These are phyloP conservation scores for Jaenimonas drosophilae DNA, from an alignment of 208 protist genomes.

Conservation along the genomic window DNA sequence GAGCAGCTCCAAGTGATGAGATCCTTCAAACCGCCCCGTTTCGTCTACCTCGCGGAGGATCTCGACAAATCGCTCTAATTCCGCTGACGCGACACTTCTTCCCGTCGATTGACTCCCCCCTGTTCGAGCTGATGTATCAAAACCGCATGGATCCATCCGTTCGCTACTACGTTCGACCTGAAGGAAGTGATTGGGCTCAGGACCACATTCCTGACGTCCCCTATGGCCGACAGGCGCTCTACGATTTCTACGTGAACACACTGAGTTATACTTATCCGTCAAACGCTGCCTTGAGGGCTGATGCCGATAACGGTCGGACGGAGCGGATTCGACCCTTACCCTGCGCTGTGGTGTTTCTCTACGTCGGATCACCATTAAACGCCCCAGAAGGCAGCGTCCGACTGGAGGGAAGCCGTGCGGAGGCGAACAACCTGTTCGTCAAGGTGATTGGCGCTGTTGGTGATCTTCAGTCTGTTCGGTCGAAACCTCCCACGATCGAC, in stretches of 20 bases:
- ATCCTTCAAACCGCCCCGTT: conserved; percentile 31
- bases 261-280: conserved; percentile 10
- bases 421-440: conserved; percentile 19
- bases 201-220: too few species aligned
- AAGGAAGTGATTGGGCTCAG: too few species aligned
- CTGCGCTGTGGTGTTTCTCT: conserved; percentile 56
- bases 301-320: conserved; percentile 9
- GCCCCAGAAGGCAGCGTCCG: conserved; percentile 37
- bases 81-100: conserved; percentile 44
- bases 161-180: conserved; percentile 58
- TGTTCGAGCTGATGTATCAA: conserved; percentile 51
- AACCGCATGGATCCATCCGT: conserved; percentile 46
- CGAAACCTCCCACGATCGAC: not conserved
- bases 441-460: conserved; percentile 45
- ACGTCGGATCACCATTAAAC: conserved; percentile 19
- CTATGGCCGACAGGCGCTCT: conserved; percentile 22
- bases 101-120: conserved; percentile 26
- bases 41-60: conserved; percentile 11
- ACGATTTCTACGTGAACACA: conserved; percentile 12
- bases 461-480: conserved; percentile 8
- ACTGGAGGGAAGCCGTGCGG: conserved; percentile 8
- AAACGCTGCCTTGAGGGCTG: conserved; percentile 21
- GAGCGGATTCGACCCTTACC: conserved; percentile 28
- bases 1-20: conserved; percentile 53
- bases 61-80: conserved; percentile 36